Conservation (phyloP, 345 rosid genomes). For the Noccaea caerulescens region DNA sequence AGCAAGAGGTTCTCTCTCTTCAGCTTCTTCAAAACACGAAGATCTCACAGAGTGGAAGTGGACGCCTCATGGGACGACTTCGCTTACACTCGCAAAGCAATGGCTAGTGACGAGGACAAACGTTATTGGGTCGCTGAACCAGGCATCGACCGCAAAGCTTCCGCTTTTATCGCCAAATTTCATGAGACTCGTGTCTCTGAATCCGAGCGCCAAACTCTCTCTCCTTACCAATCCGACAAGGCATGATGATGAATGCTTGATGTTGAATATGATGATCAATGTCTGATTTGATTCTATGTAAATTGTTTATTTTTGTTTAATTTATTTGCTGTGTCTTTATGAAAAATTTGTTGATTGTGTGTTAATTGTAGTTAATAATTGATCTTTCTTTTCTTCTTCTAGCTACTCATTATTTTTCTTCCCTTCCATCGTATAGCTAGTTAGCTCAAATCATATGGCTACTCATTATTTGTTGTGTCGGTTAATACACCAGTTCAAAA, state of each 20-base stretch:
- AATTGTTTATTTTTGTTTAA: background rate
- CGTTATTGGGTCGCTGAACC: constrained; percentile 52
- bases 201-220: constrained; percentile 42
- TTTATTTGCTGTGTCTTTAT: constrained; percentile 1
- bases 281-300: constrained; percentile 30
- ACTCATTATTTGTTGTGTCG: constrained; percentile 1
- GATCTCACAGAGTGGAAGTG: constrained; percentile 42
- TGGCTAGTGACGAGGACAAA: constrained; percentile 57
- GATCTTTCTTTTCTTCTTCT: constrained; percentile 2
- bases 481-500: background rate
- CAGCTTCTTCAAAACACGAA: constrained; percentile 44
- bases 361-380: constrained; percentile 26
- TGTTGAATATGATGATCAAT: constrained; percentile 28
- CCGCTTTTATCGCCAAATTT: constrained; percentile 55
- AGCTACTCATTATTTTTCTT: constrained; percentile 17
- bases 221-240: constrained; percentile 39
- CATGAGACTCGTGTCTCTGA: constrained; percentile 47
- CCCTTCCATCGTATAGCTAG: constrained; percentile 14
- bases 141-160: constrained; percentile 60
- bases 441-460: background rate
- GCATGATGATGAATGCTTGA: constrained; percentile 19
- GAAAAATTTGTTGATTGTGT: constrained; percentile 33
- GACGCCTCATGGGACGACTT: constrained; percentile 38
- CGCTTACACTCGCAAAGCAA: constrained; percentile 43
- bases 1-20: constrained; percentile 46